Evolutionary conservation across 2,329 filamentous ascomycete genomes (phyloP), one percentile per base, ranked within the genome.

Genomic region (Curvularia lunata): DNA sequence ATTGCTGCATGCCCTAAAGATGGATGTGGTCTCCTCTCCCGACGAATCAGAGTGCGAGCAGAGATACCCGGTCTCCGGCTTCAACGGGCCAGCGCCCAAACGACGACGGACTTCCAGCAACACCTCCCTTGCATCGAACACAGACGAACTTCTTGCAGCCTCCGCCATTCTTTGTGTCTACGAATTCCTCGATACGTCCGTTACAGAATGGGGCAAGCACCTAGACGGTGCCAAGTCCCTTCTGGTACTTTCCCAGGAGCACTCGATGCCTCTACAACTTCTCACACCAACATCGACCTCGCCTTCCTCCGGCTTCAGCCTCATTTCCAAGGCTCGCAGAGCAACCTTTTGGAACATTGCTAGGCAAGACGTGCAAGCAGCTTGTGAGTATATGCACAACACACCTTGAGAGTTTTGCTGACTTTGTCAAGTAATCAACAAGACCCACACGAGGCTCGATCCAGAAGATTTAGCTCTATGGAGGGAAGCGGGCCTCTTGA

Each of bases 281-380:
- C 75, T 78, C 13, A 78, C 77, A 12, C 79, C 77, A 10, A 68
- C 71, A 16, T 66, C 72, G 4, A 61, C 65, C 9, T 52, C 72
- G n/a, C 61, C 70, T 27, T 65, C 66, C 21, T 58, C 67, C 19
- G 70, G 63, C 41, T 62, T 66, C 23, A 69, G 65, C 23, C 68
- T 71, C 43, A 80, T 84, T 1, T 85, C 83, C 3, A 83, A 83
- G 67, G 84, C 80, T 10, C 80, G 86, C 19, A 81, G 78, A 69
- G 85, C 86, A 6, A 85, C 85, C 0, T 89, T 89, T 68, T 89
- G 86, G 86, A 88, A 88, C 62, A 86, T 88, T 70, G 86, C 86
- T 16, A 79, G 86, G 23, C 86, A 89, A 65, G 86, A 89, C 63
- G 86, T 88, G 76, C 77, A 88, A 28, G 83, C 85, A 66, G 86